These are phyloP conservation scores for Triadica sebifera DNA, from an alignment of 345 rosid species.

Conservation along the genomic window DNA sequence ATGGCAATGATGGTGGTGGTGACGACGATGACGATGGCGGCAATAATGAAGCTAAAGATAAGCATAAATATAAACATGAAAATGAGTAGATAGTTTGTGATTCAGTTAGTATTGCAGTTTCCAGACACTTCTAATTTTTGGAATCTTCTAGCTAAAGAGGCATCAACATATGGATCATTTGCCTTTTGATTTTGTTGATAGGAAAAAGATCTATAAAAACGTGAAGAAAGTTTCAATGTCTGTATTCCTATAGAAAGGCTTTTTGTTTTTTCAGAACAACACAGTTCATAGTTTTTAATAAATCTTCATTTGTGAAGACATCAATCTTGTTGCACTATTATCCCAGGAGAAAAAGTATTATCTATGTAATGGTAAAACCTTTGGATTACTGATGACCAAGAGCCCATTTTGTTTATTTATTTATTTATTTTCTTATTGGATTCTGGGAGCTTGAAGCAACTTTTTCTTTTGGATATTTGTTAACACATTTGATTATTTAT, in stretches of 20 bases:
- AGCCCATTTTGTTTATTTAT: too few relatives aligned
- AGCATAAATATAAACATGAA: constrained; percentile 27
- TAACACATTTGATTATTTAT: neutral
- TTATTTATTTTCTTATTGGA: too few relatives aligned
- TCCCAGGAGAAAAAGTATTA: too few relatives aligned
- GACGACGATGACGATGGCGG: neutral
- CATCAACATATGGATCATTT: neutral
- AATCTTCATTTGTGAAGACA: too few relatives aligned
- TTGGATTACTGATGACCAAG: too few relatives aligned
- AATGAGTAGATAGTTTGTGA: constrained; percentile 1
- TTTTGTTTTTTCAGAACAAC: neutral
- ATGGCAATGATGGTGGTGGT: neutral
- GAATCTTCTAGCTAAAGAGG: neutral
- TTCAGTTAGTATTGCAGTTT: neutral
- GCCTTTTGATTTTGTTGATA: neutral
- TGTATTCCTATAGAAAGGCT: neutral
- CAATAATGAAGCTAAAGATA: constrained; percentile 13
- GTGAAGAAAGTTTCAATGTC: too few relatives aligned
- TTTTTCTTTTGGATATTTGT: neutral
- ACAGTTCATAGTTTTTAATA: neutral
- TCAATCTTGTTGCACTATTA: too few relatives aligned
- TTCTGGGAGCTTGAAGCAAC: too few relatives aligned
- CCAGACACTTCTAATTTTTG: neutral
- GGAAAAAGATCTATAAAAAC: too few relatives aligned
- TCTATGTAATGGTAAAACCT: too few relatives aligned